Evolutionary conservation across 306 rosid genomes (phyloP).

Genomic region (Prunus mongolica): DNA sequence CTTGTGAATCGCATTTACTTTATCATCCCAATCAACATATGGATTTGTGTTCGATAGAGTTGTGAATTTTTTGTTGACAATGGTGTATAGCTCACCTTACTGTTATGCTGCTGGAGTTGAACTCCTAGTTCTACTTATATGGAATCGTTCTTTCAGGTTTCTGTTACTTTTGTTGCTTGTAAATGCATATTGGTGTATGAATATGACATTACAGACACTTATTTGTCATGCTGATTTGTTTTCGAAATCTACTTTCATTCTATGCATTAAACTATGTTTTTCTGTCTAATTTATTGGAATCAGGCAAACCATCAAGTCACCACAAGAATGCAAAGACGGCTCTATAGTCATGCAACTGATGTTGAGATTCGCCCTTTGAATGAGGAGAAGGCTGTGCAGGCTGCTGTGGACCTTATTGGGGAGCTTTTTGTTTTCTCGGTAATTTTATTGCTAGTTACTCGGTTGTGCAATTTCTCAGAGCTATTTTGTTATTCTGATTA

Average conservation of each 20-base stretch:
- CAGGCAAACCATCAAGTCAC: constrained; percentile 74
- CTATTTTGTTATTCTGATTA: not conserved
- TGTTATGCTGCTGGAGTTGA: not conserved
- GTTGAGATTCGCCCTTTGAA: constrained; percentile 86
- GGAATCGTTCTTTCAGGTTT: not conserved
- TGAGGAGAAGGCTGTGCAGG: constrained; percentile 90
- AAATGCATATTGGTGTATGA: not conserved
- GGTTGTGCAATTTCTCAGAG: not conserved
- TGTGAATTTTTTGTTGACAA: not conserved
- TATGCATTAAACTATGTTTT: not conserved
- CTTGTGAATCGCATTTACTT: not conserved
- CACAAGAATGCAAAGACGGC: constrained; percentile 76
- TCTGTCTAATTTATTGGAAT: constrained; percentile 14
- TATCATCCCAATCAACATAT: not conserved
- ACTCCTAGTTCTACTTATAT: not conserved
- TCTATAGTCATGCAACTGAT: constrained; percentile 79
- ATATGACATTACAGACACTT: not conserved
- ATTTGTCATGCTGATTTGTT: not conserved
- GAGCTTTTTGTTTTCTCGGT: constrained; percentile 88
- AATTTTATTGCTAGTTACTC: constrained; percentile 9
- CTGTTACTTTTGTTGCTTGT: not conserved
- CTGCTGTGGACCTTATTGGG: constrained; percentile 88
- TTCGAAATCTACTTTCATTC: not conserved
- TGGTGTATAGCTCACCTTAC: not conserved
- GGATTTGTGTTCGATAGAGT: not conserved